Base-by-base conservation (phyloP, 1,139 yeast genomes). In the Pichia sp. region DNA sequence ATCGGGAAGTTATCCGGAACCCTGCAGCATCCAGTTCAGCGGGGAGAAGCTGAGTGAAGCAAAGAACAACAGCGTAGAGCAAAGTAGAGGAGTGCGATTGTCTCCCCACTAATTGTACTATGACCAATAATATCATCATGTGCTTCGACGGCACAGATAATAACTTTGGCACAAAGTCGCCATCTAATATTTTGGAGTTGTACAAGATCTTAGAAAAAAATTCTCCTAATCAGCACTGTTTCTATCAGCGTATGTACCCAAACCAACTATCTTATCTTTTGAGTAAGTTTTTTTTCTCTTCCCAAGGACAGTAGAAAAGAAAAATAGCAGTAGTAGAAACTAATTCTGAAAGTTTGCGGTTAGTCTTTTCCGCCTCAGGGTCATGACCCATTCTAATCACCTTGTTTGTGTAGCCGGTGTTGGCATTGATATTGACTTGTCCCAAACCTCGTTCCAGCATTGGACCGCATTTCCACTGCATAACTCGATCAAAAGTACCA, bases 81-180 rank as follows among this genome's bases (percentile, higher is more conserved):
- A 9, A 26, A 26, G 30, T 26, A 26, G 36, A n/a, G n/a, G n/a
- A n/a, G n/a, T 31, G 36, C 16, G 36, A 31, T 31, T 31, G 30
- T 26, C 12, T 26, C 30, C 4, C n/a, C n/a, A n/a, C n/a, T n/a
- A n/a, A n/a, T n/a, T n/a, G n/a, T n/a, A 18, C 22, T 23, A 23
- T 36, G 21, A 48, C 43, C 31, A 74, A 72, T 58, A 75, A 74
- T 56, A 67, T 78, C 37, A 68, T 83, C 1, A 64, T 82, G 21
- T 83, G 87, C 61, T 75, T 83, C 54, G 87, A 83, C 67, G 87
- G 87, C 1, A 83, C 87, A 0, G 76, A 74, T 31, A 78, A 75
- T 60, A 77, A 76, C 58, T 82, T 82, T 66, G 85, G 85, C 0
- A 74, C 78, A 0, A 66, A 68, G 37, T 82, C 84, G 0, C 78